A percentile compares a stretch with the other conserved stretches of the same genome.
phyloP scores from a whole-genome alignment of 768 basidiomycete genomes.

The Mycena olivaceomarginata region DNA sequence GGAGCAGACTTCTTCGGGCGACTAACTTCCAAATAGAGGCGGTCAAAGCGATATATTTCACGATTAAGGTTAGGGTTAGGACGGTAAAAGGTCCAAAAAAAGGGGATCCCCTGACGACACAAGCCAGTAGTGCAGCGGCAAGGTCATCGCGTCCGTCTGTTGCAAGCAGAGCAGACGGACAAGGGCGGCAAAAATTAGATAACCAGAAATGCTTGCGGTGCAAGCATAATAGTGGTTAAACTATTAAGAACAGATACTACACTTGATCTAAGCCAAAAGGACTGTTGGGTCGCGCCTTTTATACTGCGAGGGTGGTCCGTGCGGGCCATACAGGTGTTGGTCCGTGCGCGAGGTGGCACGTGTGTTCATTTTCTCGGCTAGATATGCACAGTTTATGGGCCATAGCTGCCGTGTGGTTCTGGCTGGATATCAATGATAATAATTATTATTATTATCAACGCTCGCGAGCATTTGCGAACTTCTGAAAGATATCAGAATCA shows the following conservation, averaged over 20 bases:
- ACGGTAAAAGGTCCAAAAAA: conserved; percentile 12
- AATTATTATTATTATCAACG: no score
- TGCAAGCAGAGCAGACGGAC: conserved; percentile 50
- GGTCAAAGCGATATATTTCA: background rate
- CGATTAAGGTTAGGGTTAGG: background rate
- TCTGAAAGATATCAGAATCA: no score
- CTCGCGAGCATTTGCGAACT: no score
- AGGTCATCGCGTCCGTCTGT: conserved; percentile 50
- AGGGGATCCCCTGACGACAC: conserved; percentile 60
- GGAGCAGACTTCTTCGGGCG: no score
- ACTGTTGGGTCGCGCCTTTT: background rate
- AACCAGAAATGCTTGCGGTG: conserved; percentile 33
- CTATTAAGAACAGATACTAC: conserved; percentile 96
- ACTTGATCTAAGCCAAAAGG: conserved; percentile 98
- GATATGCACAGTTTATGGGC: no score
- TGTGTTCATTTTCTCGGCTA: background rate
- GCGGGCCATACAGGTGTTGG: background rate
- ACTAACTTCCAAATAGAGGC: no score
- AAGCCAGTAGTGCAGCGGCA: conserved; percentile 52
- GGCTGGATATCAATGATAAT: no score
- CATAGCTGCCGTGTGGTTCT: no score
- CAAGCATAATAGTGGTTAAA: conserved; percentile 74
- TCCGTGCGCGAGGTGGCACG: background rate
- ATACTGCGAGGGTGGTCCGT: background rate
- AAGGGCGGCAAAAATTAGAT: conserved; percentile 39